Base-by-base conservation (phyloP, 495 filamentous ascomycete species). In the Tuber indicum region DNA sequence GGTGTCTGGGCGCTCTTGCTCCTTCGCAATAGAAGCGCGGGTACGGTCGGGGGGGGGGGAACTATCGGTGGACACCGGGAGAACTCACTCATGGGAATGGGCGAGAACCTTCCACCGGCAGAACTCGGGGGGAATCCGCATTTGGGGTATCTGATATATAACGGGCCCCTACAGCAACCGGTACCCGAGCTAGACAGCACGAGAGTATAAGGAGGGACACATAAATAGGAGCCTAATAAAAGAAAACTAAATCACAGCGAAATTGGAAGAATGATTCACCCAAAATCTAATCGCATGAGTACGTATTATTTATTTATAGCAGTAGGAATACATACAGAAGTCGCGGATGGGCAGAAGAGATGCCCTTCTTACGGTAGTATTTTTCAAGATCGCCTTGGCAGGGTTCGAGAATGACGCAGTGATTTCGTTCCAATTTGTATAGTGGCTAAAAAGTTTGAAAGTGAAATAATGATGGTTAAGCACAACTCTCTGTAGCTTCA, bases 1-100 rank as follows among this genome's bases (percentile, higher is more conserved):
- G 77, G 77, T 4, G 23, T 26, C 3, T 74, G 73, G 36, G 4
- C 77, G 17, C 70, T 81, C 69, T 39, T 77, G 70, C 46, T 47
- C 10, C 46, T 39, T 1, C 78, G 78, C 16, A 46, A 74, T 26
- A 58, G 71, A 49, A 79, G 47, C 36, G n/a, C 10, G n/a, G 52
- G 26, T 14, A 3, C 4, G 8, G 8, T n/a, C n/a, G 26, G 26
- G 52, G 52, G 32, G 16, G n/a, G 52, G n/a, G 52, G n/a, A 4
- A n/a, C 52, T 32, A 32, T 58, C 8, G 52, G 14, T 58, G 52
- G 52, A 26, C 10, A 4, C 14, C 52, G 26, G 52, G n/a, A 58
- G 52, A 58, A 26, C 52, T 58, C 52, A 3, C 52, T 62, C 52
- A 62, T 62, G 9, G n/a, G n/a, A 32, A 32, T 14, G 52, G n/a